phyloP scores from a whole-genome alignment of 2,329 filamentous ascomycete genomes.

The Colletotrichum simmondsii region DNA sequence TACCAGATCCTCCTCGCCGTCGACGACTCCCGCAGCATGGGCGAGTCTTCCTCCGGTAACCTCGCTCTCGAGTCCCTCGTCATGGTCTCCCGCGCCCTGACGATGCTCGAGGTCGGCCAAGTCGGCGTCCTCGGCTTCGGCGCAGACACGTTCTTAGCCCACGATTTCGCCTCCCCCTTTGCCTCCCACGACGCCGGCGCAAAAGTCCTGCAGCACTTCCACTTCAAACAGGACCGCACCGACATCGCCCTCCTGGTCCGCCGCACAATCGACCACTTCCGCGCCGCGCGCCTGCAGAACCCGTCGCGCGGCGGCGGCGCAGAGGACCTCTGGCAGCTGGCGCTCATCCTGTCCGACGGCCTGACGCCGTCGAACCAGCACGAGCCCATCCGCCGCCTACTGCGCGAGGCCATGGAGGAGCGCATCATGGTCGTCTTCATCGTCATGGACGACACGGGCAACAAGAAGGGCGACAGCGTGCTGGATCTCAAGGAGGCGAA shows the following conservation, averaged over 20 bases:
- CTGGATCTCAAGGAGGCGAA: slow-evolving; percentile 88
- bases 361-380: slow-evolving; percentile 86
- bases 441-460: slow-evolving; percentile 79
- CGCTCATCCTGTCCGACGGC: slow-evolving; percentile 93
- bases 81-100: slow-evolving; percentile 86
- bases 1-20: slow-evolving; percentile 99
- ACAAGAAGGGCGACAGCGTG: slow-evolving; percentile 71
- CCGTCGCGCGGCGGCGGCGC: slow-evolving; percentile 52
- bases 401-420: slow-evolving; percentile 90
- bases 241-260: slow-evolving; percentile 84
- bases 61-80: slow-evolving; percentile 95
- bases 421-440: slow-evolving; percentile 99
- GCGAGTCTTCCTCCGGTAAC: slow-evolving; percentile 78
- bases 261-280: slow-evolving; percentile 84
- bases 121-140: slow-evolving; percentile 94
- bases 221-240: slow-evolving; percentile 86
- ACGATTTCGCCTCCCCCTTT: slow-evolving; percentile 86
- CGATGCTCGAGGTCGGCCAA: slow-evolving; percentile 94
- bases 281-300: slow-evolving; percentile 74
- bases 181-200: slow-evolving; percentile 80
- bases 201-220: slow-evolving; percentile 86
- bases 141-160: slow-evolving; percentile 82
- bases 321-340: slow-evolving; percentile 92
- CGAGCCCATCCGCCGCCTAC: slow-evolving; percentile 81
- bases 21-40: slow-evolving; percentile 95